Percentiles rank a stretch among this genome's conserved stretches.
phyloP scores from a whole-genome alignment of 2,329 filamentous ascomycete species.

The Cadophora gregata region DNA sequence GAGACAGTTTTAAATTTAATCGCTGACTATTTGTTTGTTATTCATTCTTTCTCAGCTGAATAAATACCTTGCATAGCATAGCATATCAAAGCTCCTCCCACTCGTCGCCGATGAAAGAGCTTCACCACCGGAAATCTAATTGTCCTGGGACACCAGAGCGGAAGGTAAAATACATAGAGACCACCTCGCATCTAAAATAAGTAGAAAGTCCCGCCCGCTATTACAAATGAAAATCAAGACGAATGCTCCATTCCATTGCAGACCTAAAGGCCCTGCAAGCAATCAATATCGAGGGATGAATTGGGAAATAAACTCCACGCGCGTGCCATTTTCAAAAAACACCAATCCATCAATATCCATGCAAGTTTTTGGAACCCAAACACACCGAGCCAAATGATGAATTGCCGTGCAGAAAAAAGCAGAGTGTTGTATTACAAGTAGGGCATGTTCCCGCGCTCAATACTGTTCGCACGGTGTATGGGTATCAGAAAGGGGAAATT shows the following conservation, averaged over 20 bases:
- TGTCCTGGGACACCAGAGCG: not conserved
- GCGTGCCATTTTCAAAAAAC: not conserved
- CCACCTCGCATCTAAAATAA: slow-evolving; percentile 10
- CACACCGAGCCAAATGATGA: slow-evolving; percentile 5
- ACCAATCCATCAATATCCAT: slow-evolving; percentile 1
- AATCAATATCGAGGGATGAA: not conserved
- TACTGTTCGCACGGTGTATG: slow-evolving; percentile 2
- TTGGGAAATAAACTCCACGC: too few species aligned
- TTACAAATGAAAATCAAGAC: slow-evolving; percentile 1
- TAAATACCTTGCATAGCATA: not conserved
- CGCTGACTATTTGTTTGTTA: not conserved
- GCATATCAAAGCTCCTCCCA: not conserved
- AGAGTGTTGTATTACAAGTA: slow-evolving; percentile 15
- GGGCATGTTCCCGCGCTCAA: not conserved
- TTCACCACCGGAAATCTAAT: not conserved
- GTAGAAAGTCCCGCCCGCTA: not conserved
- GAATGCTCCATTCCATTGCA: not conserved
- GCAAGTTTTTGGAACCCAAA: slow-evolving; percentile 1
- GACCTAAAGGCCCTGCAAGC: not conserved
- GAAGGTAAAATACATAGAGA: slow-evolving; percentile 14
- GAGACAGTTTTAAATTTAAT: not conserved
- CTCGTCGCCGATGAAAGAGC: not conserved
- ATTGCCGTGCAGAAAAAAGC: not conserved
- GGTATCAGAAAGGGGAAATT: slow-evolving; percentile 16
- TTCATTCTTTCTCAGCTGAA: not conserved